Evolutionary conservation across 306 rosid genomes (phyloP).

Genomic region (Fragaria nilgerrensis): DNA sequence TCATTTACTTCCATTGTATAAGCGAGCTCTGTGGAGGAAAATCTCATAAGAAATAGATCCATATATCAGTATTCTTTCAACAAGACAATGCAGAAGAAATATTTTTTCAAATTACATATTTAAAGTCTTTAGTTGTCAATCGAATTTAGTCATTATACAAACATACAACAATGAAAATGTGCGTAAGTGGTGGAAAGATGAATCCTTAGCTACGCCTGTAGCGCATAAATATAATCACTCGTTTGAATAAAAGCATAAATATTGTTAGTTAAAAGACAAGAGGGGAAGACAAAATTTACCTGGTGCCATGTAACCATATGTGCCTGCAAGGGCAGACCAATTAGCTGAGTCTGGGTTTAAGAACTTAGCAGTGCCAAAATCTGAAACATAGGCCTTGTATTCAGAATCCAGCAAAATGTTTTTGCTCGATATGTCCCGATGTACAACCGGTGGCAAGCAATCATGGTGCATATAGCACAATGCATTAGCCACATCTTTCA

Average conservation of each 20-base stretch:
- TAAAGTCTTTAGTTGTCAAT: not conserved
- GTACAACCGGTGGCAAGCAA: not conserved
- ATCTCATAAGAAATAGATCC: not conserved
- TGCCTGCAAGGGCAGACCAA: constrained; percentile 6
- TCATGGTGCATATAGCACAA: constrained; percentile 7
- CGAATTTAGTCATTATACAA: not conserved
- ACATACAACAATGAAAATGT: not conserved
- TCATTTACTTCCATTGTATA: not conserved
- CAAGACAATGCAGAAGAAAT: not conserved
- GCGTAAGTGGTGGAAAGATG: not conserved
- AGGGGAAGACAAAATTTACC: not conserved
- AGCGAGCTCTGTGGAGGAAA: not conserved
- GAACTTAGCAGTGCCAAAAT: not conserved
- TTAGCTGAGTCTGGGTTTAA: not conserved
- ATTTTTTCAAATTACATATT: not conserved
- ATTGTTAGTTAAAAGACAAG: not conserved
- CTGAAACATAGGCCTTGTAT: not conserved
- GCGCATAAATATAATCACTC: not conserved
- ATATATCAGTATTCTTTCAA: not conserved
- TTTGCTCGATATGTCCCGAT: not conserved
- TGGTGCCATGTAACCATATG: constrained; percentile 10
- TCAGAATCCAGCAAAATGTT: constrained; percentile 1
- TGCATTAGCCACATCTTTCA: not conserved
- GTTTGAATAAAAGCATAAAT: not conserved
- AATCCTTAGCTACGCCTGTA: not conserved